A percentile compares a stretch with the other conserved stretches of the same genome.
Evolutionary conservation across 2,329 filamentous ascomycete species (phyloP).

Genomic region (Colletotrichum theobromicola): DNA sequence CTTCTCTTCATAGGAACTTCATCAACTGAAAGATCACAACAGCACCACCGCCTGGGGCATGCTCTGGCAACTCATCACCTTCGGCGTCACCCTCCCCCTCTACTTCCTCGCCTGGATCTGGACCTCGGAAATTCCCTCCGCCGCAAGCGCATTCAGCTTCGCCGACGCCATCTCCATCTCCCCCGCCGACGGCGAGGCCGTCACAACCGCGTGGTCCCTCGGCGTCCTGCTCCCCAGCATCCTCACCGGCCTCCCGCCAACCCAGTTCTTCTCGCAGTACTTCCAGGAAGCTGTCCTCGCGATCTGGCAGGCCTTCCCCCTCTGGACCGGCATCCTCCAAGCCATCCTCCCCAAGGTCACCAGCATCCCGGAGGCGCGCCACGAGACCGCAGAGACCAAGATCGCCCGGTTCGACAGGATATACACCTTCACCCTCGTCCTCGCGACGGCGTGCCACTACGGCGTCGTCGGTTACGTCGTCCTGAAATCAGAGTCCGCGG

Average conservation of each 20-base stretch:
- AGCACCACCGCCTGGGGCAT: slow-evolving; percentile 27
- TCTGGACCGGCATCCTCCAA: slow-evolving; percentile 21
- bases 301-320: slow-evolving; percentile 27
- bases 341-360: neutral
- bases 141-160: neutral
- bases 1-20: neutral
- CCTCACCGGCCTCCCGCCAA: slow-evolving; percentile 20
- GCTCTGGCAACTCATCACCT: slow-evolving; percentile 25
- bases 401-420: neutral
- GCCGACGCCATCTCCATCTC: slow-evolving; percentile 21
- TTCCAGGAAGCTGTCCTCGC: slow-evolving; percentile 24
- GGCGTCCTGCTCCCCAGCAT: slow-evolving; percentile 25
- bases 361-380: neutral
- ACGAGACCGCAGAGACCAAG: neutral
- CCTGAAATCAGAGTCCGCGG: neutral
- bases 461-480: slow-evolving; percentile 8
- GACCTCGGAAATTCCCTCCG: slow-evolving; percentile 22
- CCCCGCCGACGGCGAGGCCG: neutral
- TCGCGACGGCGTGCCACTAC: neutral
- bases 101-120: slow-evolving; percentile 26
- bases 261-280: slow-evolving; percentile 15
- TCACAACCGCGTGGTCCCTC: slow-evolving; percentile 15
- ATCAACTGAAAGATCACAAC: neutral
- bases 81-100: slow-evolving; percentile 25
- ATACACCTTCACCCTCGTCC: slow-evolving; percentile 14